phyloP scores from a whole-genome alignment of 1,139 yeast species.

The Suhomyces choctaworum region DNA sequence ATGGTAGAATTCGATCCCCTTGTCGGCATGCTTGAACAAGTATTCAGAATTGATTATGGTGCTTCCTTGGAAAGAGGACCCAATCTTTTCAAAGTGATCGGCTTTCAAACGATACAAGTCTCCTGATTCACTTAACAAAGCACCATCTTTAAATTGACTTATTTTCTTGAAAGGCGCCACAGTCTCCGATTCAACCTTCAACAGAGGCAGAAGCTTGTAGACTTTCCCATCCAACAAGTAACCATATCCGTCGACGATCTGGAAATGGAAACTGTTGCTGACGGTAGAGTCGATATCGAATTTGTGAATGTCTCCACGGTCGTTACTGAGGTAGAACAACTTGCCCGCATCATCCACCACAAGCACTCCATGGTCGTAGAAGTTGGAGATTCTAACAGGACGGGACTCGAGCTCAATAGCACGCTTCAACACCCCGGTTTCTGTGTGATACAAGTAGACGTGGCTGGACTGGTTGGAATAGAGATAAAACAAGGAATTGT shows the following conservation, averaged over 20 bases:
- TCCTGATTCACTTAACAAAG: conserved; percentile 20
- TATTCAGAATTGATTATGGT: conserved; percentile 12
- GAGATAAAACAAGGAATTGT: conserved; percentile 17
- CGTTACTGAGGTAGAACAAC: conserved; percentile 10
- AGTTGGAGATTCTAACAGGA: conserved; percentile 16
- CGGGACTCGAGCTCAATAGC: conserved; percentile 15
- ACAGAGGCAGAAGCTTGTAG: conserved; percentile 11
- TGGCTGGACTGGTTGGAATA: conserved; percentile 14
- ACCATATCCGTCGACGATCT: conserved; percentile 17
- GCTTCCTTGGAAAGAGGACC: background rate
- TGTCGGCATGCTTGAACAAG: conserved; percentile 2
- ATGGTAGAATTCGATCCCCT: conserved; percentile 10
- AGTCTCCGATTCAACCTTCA: conserved; percentile 6
- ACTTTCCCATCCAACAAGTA: conserved; percentile 16
- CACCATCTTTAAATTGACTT: conserved; percentile 22
- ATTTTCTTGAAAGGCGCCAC: conserved; percentile 9
- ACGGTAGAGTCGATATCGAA: background rate
- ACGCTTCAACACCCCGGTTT: conserved; percentile 22
- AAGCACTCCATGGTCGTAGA: conserved; percentile 22
- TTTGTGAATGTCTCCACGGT: conserved; percentile 4
- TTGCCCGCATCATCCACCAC: conserved; percentile 20
- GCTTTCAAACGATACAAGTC: conserved; percentile 19
- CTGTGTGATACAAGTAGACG: conserved; percentile 20
- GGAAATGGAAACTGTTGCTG: conserved; percentile 2
- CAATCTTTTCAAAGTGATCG: conserved; percentile 2